These are phyloP conservation scores for Chalciporus sp. DNA, from an alignment of 1,284 basidiomycete genomes.

Conservation along the genomic window DNA sequence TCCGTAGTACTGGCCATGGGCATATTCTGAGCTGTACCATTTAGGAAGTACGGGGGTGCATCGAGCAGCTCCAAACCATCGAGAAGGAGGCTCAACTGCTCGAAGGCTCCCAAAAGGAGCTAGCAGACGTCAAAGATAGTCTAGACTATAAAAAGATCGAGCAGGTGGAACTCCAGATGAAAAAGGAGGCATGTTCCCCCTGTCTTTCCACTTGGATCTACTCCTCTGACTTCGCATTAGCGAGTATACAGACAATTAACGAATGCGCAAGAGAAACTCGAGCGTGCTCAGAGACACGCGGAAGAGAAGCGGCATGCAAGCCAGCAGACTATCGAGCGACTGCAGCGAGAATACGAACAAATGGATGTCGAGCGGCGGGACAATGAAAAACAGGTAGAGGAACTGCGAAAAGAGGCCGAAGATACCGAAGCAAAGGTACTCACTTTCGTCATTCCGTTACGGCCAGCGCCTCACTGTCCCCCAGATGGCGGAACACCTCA, in stretches of 20 bases:
- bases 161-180: conserved; percentile 63
- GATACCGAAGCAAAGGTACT: conserved; percentile 63
- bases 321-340: conserved; percentile 66
- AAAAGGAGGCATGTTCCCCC: conserved; percentile 56
- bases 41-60: conserved; percentile 67
- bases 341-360: conserved; percentile 75
- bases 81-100: conserved; percentile 69
- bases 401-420: conserved; percentile 67
- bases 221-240: conserved; percentile 39
- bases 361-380: conserved; percentile 74
- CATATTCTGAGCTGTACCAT: background rate
- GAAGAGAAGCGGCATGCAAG: conserved; percentile 73
- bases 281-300: conserved; percentile 71
- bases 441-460: background rate
- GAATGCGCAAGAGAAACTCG: conserved; percentile 78
- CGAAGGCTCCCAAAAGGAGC: conserved; percentile 62
- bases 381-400: conserved; percentile 75
- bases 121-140: conserved; percentile 63
- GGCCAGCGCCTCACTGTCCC: conserved; percentile 1
- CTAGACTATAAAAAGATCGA: conserved; percentile 74
- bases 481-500: conserved; percentile 76
- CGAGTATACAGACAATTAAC: conserved; percentile 73
- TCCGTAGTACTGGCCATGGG: background rate
- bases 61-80: conserved; percentile 71
- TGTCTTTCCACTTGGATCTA: background rate